Evolutionary conservation across 2,329 filamentous ascomycete genomes (phyloP).

Genomic region (Botrytis pseudocinerea): DNA sequence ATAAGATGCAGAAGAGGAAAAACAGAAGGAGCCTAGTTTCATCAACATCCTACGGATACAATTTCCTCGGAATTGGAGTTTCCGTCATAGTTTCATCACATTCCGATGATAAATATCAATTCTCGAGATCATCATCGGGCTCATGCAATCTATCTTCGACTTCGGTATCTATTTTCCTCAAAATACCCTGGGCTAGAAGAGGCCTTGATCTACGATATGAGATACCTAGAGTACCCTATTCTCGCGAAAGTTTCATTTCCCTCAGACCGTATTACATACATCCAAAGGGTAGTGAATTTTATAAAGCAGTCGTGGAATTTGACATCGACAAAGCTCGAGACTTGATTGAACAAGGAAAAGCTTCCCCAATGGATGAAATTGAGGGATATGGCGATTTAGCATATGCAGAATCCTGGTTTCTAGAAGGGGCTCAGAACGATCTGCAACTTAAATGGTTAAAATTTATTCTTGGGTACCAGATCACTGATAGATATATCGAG

Average conservation of each 20-base stretch:
- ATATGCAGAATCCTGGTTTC: accelerated
- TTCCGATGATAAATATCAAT: background rate
- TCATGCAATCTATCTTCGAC: background rate
- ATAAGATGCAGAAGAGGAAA: background rate
- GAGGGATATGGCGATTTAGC: accelerated
- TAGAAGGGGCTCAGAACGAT: accelerated
- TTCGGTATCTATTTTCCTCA: background rate
- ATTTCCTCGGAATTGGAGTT: background rate
- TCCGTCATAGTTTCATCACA: background rate
- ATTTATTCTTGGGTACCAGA: background rate
- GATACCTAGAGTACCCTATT: background rate
- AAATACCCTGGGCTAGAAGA: background rate
- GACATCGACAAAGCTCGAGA: background rate
- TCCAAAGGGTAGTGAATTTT: accelerated
- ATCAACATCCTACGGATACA: background rate
- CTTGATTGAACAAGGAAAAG: background rate
- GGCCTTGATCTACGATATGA: background rate
- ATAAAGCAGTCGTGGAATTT: background rate
- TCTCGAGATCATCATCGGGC: background rate
- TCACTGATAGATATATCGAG: background rate
- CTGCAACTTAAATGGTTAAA: accelerated
- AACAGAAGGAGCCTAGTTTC: background rate
- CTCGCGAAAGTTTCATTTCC: background rate
- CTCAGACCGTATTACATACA: background rate
- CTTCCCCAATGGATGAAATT: background rate